Percentiles rank a stretch among this genome's conserved stretches.
These are phyloP conservation scores for Camillea tinctor DNA, from an alignment of 2,329 filamentous ascomycete genomes.

Conservation along the genomic window DNA sequence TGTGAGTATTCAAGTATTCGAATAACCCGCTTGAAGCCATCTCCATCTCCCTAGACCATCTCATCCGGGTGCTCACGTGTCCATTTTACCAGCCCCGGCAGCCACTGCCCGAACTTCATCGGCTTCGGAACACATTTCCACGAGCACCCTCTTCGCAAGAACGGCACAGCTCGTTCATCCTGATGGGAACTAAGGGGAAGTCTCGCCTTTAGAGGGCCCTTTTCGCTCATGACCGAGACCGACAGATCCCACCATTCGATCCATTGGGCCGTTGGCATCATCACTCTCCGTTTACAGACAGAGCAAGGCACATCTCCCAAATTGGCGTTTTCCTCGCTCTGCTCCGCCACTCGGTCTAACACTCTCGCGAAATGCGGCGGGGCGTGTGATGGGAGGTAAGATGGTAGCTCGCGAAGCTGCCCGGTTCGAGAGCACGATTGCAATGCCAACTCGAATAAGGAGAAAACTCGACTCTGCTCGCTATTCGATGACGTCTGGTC, in stretches of 20 bases:
- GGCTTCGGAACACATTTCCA: slow-evolving; percentile 45
- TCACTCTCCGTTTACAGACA: slow-evolving; percentile 46
- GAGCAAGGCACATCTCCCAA: slow-evolving; percentile 52
- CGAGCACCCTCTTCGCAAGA: slow-evolving; percentile 39
- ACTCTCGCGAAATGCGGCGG: slow-evolving; percentile 40
- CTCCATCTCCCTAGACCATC: not conserved
- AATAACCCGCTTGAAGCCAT: not conserved
- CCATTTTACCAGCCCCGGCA: slow-evolving; percentile 12
- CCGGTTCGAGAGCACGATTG: slow-evolving; percentile 44
- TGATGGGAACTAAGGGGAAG: slow-evolving; percentile 5
- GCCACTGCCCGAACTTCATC: slow-evolving; percentile 8
- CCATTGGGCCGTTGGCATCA: slow-evolving; percentile 57
- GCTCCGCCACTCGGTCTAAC: slow-evolving; percentile 39
- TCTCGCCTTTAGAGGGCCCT: not conserved
- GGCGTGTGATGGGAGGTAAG: slow-evolving; percentile 41
- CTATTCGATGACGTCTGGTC: not conserved
- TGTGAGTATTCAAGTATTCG: no score
- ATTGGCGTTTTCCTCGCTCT: slow-evolving; percentile 39
- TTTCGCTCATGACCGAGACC: not conserved
- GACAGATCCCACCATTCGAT: slow-evolving; percentile 58
- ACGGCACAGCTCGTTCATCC: slow-evolving; percentile 21
- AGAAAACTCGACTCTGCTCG: slow-evolving; percentile 40
- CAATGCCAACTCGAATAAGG: slow-evolving; percentile 51
- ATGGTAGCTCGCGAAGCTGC: slow-evolving; percentile 42
- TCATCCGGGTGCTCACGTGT: not conserved